These are phyloP conservation scores for Xylariaceae sp. DNA, from an alignment of 2,329 filamentous ascomycete species.

Conservation along the genomic window DNA sequence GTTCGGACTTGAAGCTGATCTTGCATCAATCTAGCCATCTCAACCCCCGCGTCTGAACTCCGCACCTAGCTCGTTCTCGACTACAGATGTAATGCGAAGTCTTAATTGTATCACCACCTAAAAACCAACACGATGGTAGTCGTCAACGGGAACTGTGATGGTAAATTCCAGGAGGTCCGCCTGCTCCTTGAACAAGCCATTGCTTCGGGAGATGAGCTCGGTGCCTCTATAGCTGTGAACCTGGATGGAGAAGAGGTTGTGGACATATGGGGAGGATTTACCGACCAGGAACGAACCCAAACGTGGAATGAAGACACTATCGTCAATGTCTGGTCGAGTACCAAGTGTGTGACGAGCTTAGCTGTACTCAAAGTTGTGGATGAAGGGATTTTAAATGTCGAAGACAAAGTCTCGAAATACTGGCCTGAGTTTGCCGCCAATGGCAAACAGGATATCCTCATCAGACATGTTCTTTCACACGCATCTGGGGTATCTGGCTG, in stretches of 20 bases:
- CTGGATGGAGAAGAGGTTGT: background rate
- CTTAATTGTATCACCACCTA: too few relatives aligned
- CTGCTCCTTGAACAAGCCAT: background rate
- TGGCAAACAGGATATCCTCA: background rate
- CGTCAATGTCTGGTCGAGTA: background rate
- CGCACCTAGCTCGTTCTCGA: too few relatives aligned
- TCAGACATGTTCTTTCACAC: background rate
- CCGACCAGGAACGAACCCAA: background rate
- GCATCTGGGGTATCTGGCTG: background rate
- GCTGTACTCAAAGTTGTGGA: background rate
- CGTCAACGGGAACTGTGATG: background rate
- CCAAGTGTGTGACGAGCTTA: background rate
- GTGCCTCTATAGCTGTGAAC: background rate
- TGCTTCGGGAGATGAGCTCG: background rate
- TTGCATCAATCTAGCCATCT: too few relatives aligned
- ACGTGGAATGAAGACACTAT: background rate
- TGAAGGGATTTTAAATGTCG: background rate
- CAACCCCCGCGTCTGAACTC: too few relatives aligned
- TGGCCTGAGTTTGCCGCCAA: background rate
- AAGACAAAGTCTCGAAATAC: background rate
- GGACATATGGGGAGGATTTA: background rate
- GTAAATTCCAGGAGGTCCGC: background rate
- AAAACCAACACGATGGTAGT: background rate
- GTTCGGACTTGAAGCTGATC: too few relatives aligned
- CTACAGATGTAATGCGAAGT: too few relatives aligned